These are phyloP conservation scores for Quercus agrifolia DNA, from an alignment of 306 rosid species.

Conservation along the genomic window DNA sequence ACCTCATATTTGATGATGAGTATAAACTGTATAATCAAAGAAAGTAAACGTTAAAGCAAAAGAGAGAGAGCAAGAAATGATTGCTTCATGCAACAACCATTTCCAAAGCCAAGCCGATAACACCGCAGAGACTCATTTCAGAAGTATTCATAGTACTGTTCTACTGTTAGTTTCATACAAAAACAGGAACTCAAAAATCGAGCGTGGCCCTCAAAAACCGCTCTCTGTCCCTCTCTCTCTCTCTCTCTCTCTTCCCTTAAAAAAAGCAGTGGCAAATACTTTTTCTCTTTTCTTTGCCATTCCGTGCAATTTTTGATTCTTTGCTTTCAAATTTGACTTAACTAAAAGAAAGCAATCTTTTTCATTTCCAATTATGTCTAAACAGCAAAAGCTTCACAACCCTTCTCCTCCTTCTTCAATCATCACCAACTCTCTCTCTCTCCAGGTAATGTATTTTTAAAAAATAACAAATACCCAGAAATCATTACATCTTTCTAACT, in stretches of 20 bases:
- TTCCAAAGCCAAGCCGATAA: too few species aligned
- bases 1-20: too few species aligned
- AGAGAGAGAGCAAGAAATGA: too few species aligned
- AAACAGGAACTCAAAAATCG: too few species aligned
- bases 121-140: too few species aligned
- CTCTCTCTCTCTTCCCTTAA: constrained; percentile 19
- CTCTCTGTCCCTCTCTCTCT: background rate
- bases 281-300: constrained; percentile 6
- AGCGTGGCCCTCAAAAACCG: background rate
- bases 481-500: too few species aligned
- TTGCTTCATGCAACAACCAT: too few species aligned
- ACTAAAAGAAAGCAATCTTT: constrained; percentile 6
- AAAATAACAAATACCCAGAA: too few species aligned
- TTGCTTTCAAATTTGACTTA: constrained; percentile 17
- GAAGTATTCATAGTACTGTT: too few species aligned
- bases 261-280: constrained; percentile 15
- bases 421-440: background rate
- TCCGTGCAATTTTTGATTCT: constrained; percentile 10
- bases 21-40: too few species aligned
- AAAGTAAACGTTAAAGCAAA: too few species aligned
- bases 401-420: background rate
- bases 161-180: too few species aligned
- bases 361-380: constrained; percentile 30
- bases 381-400: constrained; percentile 37
- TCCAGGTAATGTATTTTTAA: background rate